A percentile compares a stretch with the other conserved stretches of the same genome.
These are phyloP conservation scores for Verticillium nubilum DNA, from an alignment of 2,329 filamentous ascomycete species.

Conservation along the genomic window DNA sequence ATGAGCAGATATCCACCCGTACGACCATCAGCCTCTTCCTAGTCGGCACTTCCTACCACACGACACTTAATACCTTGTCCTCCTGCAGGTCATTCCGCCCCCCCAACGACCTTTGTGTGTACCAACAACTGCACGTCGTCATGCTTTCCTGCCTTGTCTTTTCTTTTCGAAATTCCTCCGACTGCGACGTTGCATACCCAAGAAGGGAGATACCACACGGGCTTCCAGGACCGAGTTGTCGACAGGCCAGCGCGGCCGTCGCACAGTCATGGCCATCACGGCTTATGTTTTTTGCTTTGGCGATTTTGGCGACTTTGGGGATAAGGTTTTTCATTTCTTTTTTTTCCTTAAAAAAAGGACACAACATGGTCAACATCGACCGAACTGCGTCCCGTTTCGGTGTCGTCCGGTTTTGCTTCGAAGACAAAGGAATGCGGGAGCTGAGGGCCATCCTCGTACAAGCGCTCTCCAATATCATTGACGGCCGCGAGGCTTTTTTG, in stretches of 20 bases:
- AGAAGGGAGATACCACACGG: slow-evolving; percentile 23
- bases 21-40: neutral
- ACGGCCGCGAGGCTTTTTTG: neutral
- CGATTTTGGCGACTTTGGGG: too few relatives aligned
- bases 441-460: neutral
- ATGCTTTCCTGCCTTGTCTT: slow-evolving; percentile 7
- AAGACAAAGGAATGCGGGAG: neutral
- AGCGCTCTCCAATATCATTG: neutral
- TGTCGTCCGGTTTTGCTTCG: neutral
- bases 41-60: neutral
- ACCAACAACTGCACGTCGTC: slow-evolving; percentile 6
- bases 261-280: neutral
- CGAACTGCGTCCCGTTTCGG: neutral
- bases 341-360: too few relatives aligned
- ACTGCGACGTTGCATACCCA: neutral
- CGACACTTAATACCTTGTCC: neutral
- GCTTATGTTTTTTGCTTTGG: too few relatives aligned
- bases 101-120: slow-evolving; percentile 3
- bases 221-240: slow-evolving; percentile 20
- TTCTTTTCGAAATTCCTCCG: slow-evolving; percentile 7
- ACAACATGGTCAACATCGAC: neutral
- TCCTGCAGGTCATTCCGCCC: neutral
- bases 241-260: slow-evolving; percentile 4
- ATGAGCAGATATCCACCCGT: neutral
- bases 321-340: too few relatives aligned